Conservation (phyloP, 2,329 filamentous ascomycete species). For the Cercospora sesami region DNA sequence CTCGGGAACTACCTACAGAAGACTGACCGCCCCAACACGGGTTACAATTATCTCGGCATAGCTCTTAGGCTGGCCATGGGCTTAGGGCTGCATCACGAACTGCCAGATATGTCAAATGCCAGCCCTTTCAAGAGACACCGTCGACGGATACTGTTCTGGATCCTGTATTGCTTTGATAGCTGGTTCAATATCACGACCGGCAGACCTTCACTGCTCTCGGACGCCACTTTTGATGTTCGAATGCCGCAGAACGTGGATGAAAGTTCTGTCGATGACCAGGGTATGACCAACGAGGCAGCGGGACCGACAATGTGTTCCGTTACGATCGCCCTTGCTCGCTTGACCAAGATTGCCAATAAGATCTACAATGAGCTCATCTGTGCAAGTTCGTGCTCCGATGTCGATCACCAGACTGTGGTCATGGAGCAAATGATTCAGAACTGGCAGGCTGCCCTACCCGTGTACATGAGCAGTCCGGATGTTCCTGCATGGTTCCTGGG, state of each 20-base stretch:
- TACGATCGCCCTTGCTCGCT: conserved; percentile 24
- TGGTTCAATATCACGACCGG: conserved; percentile 38
- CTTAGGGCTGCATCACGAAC: conserved; percentile 53
- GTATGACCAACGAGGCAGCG: conserved; percentile 9
- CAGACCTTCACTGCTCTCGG: conserved; percentile 30
- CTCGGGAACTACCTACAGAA: conserved; percentile 54
- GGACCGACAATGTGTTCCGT: conserved; percentile 25
- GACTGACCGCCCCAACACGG: conserved; percentile 53
- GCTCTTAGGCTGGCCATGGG: conserved; percentile 54
- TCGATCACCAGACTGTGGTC: conserved; percentile 21
- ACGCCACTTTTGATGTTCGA: conserved; percentile 19
- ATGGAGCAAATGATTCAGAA: conserved; percentile 28
- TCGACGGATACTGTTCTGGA: conserved; percentile 29
- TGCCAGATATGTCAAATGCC: conserved; percentile 26
- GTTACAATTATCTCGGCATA: conserved; percentile 55
- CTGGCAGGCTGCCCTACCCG: conserved; percentile 26
- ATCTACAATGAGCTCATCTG: conserved; percentile 24
- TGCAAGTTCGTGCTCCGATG: conserved; percentile 16
- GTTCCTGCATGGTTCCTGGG: conserved; percentile 28
- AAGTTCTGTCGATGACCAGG: not conserved
- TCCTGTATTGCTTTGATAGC: conserved; percentile 37
- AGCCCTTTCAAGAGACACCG: conserved; percentile 13
- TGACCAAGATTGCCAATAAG: conserved; percentile 29
- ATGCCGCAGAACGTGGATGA: conserved; percentile 21
- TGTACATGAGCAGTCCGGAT: conserved; percentile 22